Evolutionary conservation across 345 rosid species (phyloP), one percentile per base, ranked within the genome.

Genomic region (Eutrema heterophyllum): DNA sequence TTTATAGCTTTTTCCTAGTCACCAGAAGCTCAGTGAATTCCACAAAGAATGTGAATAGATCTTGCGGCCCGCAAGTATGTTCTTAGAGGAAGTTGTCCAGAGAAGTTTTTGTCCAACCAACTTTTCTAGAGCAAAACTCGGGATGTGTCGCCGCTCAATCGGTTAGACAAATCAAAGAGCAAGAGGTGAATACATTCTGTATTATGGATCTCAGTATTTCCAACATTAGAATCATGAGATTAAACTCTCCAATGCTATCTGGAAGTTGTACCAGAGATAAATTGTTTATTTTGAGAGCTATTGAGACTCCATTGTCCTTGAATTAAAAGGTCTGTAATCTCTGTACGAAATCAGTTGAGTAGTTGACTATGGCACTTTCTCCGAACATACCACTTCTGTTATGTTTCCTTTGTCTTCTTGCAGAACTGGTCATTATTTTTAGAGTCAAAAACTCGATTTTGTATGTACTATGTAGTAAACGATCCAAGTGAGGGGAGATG

Each of bases 401-500:
- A 33, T 38, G 51, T 39, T 72, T 36, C n/a, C 32, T 18, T 43
- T 67, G 67, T 74, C 45, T 58, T 49, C 9, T 65, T 35, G 64
- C 65, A 55, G n/a, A 40, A 41, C 1, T 62, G 64, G 21, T 64
- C 67, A 55, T 26, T 55, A 5, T 16, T 33, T 9, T 35, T 9
- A 14, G 30, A 51, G 45, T 52, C 33, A 36, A 51, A 54, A 45
- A n/a, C 64, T 33, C 49, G 24, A 35, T 2, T 43, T 40, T n/a
- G n/a, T n/a, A n/a, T n/a, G n/a, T n/a, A n/a, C n/a, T 8, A 14
- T 75, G 61, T 36, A 18, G 16, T 44, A 75, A 54, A 70, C 57
- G 79, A 76, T 76, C 79, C 40, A 54, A 45, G 29, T 75, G 51
- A 27, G 1, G 50, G 44, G 66, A 76, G 80, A 76, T 76, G 66